A percentile compares a stretch with the other conserved stretches of the same genome.
Evolutionary conservation across 139 green algal genomes (phyloP).

Genomic region (Bryopsis sp.): DNA sequence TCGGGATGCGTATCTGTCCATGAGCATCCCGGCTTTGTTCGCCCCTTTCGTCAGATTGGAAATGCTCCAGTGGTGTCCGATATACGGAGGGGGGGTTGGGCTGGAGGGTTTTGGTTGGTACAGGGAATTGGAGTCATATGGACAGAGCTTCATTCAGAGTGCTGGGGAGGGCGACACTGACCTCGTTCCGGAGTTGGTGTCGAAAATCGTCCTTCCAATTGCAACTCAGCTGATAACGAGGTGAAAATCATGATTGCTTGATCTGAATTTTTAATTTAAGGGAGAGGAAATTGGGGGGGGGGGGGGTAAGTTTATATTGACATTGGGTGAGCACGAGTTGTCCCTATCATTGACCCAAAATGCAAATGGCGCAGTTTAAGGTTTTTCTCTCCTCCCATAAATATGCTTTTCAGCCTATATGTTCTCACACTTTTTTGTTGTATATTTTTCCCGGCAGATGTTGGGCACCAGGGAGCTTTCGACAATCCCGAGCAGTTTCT

Average conservation of each 20-base stretch:
- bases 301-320: too few relatives aligned
- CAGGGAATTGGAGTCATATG: not conserved
- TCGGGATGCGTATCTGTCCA: conserved; percentile 65
- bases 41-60: conserved; percentile 87
- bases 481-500: not conserved
- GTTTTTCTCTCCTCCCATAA: too few relatives aligned
- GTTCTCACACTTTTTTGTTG: too few relatives aligned
- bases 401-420: too few relatives aligned
- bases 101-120: conserved; percentile 15
- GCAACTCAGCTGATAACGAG: not conserved
- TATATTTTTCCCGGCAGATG: conserved; percentile 1
- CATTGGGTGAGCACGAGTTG: too few relatives aligned
- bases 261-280: too few relatives aligned
- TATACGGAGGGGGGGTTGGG: conserved; percentile 28
- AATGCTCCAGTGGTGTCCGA: conserved; percentile 83
- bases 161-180: not conserved
- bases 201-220: not conserved
- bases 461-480: not conserved
- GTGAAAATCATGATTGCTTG: too few relatives aligned
- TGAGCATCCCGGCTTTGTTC: conserved; percentile 75
- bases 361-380: too few relatives aligned
- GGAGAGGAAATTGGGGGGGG: too few relatives aligned
- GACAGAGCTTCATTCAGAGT: too few relatives aligned
- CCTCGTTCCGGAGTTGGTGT: not conserved
- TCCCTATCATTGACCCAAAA: too few relatives aligned